Evolutionary conservation across 176 grass and related monocot species (phyloP), one percentile per base, ranked within the genome.

Genomic region (Paspalum notatum): DNA sequence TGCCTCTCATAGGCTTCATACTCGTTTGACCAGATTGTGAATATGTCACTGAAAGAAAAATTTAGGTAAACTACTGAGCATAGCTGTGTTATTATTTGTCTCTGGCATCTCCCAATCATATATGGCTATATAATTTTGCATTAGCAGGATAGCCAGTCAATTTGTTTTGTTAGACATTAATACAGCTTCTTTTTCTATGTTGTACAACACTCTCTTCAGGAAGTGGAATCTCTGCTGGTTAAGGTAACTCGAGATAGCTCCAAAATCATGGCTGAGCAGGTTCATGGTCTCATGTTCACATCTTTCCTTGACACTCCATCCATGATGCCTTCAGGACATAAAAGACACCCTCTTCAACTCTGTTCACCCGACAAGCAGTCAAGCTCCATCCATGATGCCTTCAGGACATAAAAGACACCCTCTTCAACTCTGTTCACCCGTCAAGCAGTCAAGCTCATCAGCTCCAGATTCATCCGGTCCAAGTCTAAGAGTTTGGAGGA

Each of bases 221-320:
- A 88, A 52, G 93, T 95, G 62, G 96, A 95, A 70, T 93, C 90
- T 21, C 96, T 91, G 67, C 82, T 99, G 55, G 87, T 88, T 12
- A 99, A 99, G 68, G 90, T 95, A 75, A 99, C 92, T 70, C 90
- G 96, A 13, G 96, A 99, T 81, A 99, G 96, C 67, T 93, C 93
- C 15, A 99, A 95, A 80, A 99, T 99, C 54, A 95, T 89, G 17
- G 90, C 93, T 9, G 96, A 99, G 62, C 96, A 99, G 82, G 96
- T 99, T 75, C 96, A 99, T 82, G 96, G 96, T 63, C 96, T 99
- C 66, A 99, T 99, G 96, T n/a, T 99, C 96, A 42, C 96, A 22
- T 55, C 4, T 72, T 67, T 3, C 45, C 25, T 11, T 22, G 51
- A 78, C 25, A 32, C 37, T 20, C 22, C 62, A 8, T 6, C 22